Base-by-base conservation (phyloP, 306 rosid species). In the Cucumis cinereus region DNA sequence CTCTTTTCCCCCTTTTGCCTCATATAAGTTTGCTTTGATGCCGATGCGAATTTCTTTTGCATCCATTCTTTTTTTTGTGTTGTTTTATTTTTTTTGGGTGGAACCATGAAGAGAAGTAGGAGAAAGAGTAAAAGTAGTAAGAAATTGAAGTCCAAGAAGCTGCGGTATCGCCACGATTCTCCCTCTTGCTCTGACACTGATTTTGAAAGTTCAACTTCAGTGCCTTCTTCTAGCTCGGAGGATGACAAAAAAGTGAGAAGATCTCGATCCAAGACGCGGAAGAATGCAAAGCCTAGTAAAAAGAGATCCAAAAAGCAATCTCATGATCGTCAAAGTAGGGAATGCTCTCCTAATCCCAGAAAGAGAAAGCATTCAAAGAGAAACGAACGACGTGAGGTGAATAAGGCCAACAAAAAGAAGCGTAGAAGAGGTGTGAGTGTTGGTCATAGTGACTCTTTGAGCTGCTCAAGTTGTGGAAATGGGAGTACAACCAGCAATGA, bases 141-240 rank as follows among this genome's bases (percentile, higher is more conserved):
- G 86, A 89, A 78, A 80, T 10, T 52, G 78, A 83, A 81, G 85
- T 85, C 93, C 78, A 94, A 86, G 96, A 92, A 85, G 88, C 85
- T 79, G 85, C 86, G 74, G 68, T 77, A 24, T 17, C 86, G 30
- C 13, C 83, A 83, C 77, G 87, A 79, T 33, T 89, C 92, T 74
- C 72, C 67, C 79, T 87, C 88, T 30, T 73, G 69, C 71, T 79
- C 81, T n/a, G 91, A 80, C 36, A 79, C 84, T 73, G 93, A 84
- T 85, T 87, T 88, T 6, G 83, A 73, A 63, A 78, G 81, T 73
- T 81, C 85, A 47, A 71, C 78, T 38, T 76, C 86, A 23, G 78
- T 74, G 17, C 78, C 82, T 7, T 83, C 87, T 62, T 86, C 90
- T 81, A 70, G 90, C 77, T 82, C 90, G 55, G 92, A 82, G 73